These are phyloP conservation scores for Hansenula sp. DNA, from an alignment of 1,139 yeast species.

Conservation along the genomic window DNA sequence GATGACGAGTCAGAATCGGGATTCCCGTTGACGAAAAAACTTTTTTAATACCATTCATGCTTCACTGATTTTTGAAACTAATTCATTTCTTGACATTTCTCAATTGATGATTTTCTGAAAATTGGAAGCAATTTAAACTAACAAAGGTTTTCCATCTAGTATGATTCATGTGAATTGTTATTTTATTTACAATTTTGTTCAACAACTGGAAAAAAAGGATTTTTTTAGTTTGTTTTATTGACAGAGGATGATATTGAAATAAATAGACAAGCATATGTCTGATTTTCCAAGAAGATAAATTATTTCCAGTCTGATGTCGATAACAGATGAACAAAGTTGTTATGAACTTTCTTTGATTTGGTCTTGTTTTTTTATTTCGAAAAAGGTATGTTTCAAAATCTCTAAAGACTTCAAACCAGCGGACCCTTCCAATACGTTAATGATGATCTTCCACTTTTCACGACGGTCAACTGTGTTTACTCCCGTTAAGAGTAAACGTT, in stretches of 20 bases:
- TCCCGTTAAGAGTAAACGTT: slow-evolving; percentile 74
- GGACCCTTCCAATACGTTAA: slow-evolving; percentile 39
- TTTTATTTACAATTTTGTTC: no score
- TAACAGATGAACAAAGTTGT: slow-evolving; percentile 2
- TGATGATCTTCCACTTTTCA: slow-evolving; percentile 94
- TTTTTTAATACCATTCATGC: slow-evolving; percentile 94
- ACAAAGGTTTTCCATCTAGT: not conserved
- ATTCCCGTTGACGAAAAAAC: slow-evolving; percentile 90
- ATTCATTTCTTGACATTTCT: not conserved
- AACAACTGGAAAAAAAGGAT: slow-evolving; percentile 17
- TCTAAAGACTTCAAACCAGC: no score
- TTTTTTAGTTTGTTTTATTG: slow-evolving; percentile 25
- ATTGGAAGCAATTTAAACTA: not conserved
- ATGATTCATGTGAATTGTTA: no score
- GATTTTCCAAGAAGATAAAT: slow-evolving; percentile 64
- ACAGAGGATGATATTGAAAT: slow-evolving; percentile 67
- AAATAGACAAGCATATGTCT: slow-evolving; percentile 99
- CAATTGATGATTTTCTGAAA: no score
- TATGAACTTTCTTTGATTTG: not conserved
- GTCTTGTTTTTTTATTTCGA: no score
- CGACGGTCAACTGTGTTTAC: slow-evolving; percentile 99
- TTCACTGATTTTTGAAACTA: slow-evolving; percentile 55
- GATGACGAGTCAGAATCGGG: slow-evolving; percentile 99
- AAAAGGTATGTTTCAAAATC: slow-evolving; percentile 2
- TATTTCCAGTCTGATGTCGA: slow-evolving; percentile 63